Percentiles rank a stretch among this genome's conserved stretches.
These are phyloP conservation scores for Claviceps sorghi DNA, from an alignment of 2,329 filamentous ascomycete genomes.

Conservation along the genomic window DNA sequence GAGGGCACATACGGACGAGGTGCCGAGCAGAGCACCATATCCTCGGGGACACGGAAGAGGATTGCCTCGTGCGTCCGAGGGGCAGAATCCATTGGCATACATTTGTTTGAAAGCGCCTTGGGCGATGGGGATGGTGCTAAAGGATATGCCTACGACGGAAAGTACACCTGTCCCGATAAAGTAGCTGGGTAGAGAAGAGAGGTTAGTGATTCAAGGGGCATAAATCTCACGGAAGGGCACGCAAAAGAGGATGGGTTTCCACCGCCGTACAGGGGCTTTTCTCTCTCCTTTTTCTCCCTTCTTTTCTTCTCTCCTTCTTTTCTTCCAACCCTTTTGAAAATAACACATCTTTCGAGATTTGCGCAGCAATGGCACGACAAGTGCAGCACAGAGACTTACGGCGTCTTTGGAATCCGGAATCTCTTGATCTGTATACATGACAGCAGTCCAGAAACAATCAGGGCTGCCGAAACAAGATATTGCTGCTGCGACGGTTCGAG, in stretches of 20 bases:
- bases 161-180: constrained; percentile 67
- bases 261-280: not conserved
- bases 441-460: constrained; percentile 66
- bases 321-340: too few relatives aligned
- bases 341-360: too few relatives aligned
- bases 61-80: constrained; percentile 44
- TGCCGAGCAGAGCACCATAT: constrained; percentile 60
- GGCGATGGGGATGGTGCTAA: constrained; percentile 25
- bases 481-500: constrained; percentile 46
- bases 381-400: constrained; percentile 20
- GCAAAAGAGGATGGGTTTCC: not conserved
- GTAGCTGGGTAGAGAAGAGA: constrained; percentile 35
- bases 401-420: constrained; percentile 56
- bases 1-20: constrained; percentile 47
- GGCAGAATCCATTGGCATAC: constrained; percentile 59
- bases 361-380: too few relatives aligned
- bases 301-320: too few relatives aligned
- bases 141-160: constrained; percentile 53
- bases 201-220: not conserved
- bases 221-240: not conserved
- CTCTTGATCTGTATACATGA: constrained; percentile 65
- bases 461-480: constrained; percentile 64
- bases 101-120: constrained; percentile 60
- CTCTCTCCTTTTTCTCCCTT: not conserved
- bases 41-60: constrained; percentile 59